A percentile compares a stretch with the other conserved stretches of the same genome.
These are phyloP conservation scores for Fusarium concolor DNA, from an alignment of 2,329 filamentous ascomycete species.

Conservation along the genomic window DNA sequence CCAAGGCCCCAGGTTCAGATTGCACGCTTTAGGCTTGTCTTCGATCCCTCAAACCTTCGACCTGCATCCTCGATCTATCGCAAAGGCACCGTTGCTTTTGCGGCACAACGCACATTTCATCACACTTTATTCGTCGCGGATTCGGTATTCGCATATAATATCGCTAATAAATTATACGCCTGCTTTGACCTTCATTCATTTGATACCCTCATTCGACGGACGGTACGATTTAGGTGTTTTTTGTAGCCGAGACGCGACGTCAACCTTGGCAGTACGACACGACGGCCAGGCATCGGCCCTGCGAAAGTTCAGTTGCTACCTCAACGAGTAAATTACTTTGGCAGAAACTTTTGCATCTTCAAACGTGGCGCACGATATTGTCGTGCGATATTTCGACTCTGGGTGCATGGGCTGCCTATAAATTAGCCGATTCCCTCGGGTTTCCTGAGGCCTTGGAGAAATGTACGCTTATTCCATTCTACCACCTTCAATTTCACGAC, in stretches of 20 bases:
- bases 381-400: conserved; percentile 2
- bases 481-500: background rate
- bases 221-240: conserved; percentile 1
- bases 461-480: conserved; percentile 37
- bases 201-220: conserved; percentile 12
- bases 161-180: conserved; percentile 12
- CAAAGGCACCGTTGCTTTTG: conserved; percentile 31
- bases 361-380: background rate
- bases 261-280: conserved; percentile 11
- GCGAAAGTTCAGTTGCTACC: conserved; percentile 16
- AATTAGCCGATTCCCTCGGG: conserved; percentile 27
- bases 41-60: conserved; percentile 37
- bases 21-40: conserved; percentile 28
- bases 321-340: background rate
- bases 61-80: conserved; percentile 26
- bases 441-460: conserved; percentile 33
- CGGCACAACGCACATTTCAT: conserved; percentile 20
- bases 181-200: conserved; percentile 11
- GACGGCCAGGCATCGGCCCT: conserved; percentile 4
- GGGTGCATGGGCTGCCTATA: conserved; percentile 40
- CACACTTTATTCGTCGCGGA: conserved; percentile 1
- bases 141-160: conserved; percentile 3
- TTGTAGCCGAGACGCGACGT: conserved; percentile 28
- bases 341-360: background rate
- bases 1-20: conserved; percentile 17